Base-by-base conservation (phyloP, 306 rosid genomes). In the Spatholobus suberectus region DNA sequence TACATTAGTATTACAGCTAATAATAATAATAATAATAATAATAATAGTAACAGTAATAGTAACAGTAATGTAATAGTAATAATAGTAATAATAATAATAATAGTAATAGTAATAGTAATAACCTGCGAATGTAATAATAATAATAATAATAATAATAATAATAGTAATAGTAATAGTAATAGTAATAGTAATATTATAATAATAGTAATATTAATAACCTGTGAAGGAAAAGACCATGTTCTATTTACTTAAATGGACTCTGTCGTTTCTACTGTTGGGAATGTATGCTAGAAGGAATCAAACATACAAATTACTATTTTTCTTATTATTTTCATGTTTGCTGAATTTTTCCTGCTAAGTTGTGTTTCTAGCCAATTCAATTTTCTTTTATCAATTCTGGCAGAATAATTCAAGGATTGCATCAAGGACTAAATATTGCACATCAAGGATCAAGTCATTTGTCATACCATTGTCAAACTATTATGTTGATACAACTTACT, bases 371-470 rank as follows among this genome's bases (percentile, higher is more conserved):
- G 34, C 26, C 63, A 23, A 61, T 68, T 61, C 17, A 62, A 6
- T 41, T 79, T 44, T 43, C 61, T 43, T 79, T 21, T 8, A 12
- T 74, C 20, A 79, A 15, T 66, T 78, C 44, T 76, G 81, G 58
- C 87, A 95, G 98, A 90, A 85, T 75, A 88, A 89, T 87, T 88
- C 98, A 80, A 92, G 89, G 84, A 93, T 95, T 83, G 99, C 98
- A 38, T 73, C 89, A 61, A 90, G 93, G 89, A 90, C 98, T 29
- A 92, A 92, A 62, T 95, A 95, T 66, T 95, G 99, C 90, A 95
- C 98, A 59, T 82, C 99, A 81, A 92, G 98, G 83, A 95, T 95
- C 82, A 95, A 93, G 74, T 95, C 99, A 13, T 95, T 87, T 75
- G 85, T 95, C 81, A 79, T 95, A 76, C 99, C 98, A 24, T 71